phyloP scores from a whole-genome alignment of 352 stramenopile genomes.

The Phytophthora kernoviae region DNA sequence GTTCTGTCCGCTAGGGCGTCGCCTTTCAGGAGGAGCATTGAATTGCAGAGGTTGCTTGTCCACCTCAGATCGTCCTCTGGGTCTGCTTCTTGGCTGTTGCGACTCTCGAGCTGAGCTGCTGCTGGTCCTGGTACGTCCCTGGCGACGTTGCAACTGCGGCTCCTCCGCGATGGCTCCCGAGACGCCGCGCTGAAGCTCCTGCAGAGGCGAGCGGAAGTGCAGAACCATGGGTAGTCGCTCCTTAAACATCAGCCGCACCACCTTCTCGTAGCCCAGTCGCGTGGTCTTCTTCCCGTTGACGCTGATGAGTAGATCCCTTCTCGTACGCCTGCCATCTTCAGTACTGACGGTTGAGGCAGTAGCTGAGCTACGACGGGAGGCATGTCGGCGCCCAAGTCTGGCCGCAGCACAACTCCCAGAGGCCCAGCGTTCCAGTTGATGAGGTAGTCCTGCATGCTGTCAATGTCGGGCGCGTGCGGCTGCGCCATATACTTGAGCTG shows the following conservation, averaged over 20 bases:
- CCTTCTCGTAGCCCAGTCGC: constrained; percentile 79
- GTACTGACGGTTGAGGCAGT: constrained; percentile 72
- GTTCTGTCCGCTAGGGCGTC: constrained; percentile 15
- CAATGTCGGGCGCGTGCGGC: constrained; percentile 8
- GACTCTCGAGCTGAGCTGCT: constrained; percentile 17
- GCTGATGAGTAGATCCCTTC: constrained; percentile 79
- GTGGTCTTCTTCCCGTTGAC: constrained; percentile 80
- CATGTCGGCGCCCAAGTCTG: constrained; percentile 75
- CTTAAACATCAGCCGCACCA: constrained; percentile 81
- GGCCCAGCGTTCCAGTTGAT: constrained; percentile 87
- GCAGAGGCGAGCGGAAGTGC: constrained; percentile 69
- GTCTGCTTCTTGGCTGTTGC: constrained; percentile 4
- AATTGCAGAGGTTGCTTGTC: constrained; percentile 14
- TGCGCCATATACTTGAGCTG: constrained; percentile 2
- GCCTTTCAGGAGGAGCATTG: too few species aligned
- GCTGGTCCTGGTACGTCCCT: constrained; percentile 14
- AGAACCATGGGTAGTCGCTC: constrained; percentile 73
- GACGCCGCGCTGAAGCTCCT: constrained; percentile 20
- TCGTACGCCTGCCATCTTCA: constrained; percentile 68
- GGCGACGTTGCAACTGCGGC: constrained; percentile 4
- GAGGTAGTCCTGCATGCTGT: constrained; percentile 69
- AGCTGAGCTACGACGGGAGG: constrained; percentile 76
- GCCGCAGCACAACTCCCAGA: constrained; percentile 74
- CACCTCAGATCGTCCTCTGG: constrained; percentile 13
- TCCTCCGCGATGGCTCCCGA: constrained; percentile 20